A percentile compares a stretch with the other conserved stretches of the same genome.
These are phyloP conservation scores for Claviceps pazoutovae DNA, from an alignment of 2,329 filamentous ascomycete genomes.

Conservation along the genomic window DNA sequence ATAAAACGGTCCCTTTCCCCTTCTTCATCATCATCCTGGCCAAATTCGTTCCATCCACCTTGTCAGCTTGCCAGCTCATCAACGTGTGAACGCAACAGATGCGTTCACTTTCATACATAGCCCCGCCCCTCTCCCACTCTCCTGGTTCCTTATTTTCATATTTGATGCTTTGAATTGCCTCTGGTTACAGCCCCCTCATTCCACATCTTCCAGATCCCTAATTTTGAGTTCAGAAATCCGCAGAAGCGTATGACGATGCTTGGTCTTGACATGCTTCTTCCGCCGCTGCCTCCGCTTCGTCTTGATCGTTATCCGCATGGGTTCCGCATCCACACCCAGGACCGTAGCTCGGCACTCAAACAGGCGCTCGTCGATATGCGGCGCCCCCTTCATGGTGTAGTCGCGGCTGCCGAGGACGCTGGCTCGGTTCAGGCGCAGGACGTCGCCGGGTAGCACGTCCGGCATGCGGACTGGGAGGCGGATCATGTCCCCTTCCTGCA, in stretches of 20 bases:
- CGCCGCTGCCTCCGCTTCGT: conserved; percentile 65
- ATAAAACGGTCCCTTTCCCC: not conserved
- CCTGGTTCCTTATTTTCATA: no score
- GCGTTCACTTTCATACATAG: not conserved
- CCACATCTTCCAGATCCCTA: conserved; percentile 28
- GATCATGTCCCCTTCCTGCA: conserved; percentile 60
- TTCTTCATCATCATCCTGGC: not conserved
- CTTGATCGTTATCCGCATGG: conserved; percentile 64
- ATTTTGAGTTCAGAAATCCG: conserved; percentile 71
- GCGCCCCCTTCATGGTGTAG: conserved; percentile 70
- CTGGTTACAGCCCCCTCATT: not conserved
- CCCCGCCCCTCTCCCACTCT: no score
- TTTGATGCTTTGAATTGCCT: no score
- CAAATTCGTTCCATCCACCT: not conserved
- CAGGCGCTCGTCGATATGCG: conserved; percentile 70
- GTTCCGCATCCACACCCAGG: conserved; percentile 70
- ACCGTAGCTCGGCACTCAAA: conserved; percentile 81
- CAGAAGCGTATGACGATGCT: conserved; percentile 80
- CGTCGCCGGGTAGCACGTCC: conserved; percentile 63
- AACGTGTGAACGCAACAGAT: not conserved
- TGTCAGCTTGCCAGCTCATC: no score
- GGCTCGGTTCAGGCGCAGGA: conserved; percentile 78
- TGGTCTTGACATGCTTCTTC: conserved; percentile 67
- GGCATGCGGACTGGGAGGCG: conserved; percentile 72
- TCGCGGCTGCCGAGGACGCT: conserved; percentile 73